These are phyloP conservation scores for Verticillium dahliae DNA, from an alignment of 2,329 filamentous ascomycete genomes.

Conservation along the genomic window DNA sequence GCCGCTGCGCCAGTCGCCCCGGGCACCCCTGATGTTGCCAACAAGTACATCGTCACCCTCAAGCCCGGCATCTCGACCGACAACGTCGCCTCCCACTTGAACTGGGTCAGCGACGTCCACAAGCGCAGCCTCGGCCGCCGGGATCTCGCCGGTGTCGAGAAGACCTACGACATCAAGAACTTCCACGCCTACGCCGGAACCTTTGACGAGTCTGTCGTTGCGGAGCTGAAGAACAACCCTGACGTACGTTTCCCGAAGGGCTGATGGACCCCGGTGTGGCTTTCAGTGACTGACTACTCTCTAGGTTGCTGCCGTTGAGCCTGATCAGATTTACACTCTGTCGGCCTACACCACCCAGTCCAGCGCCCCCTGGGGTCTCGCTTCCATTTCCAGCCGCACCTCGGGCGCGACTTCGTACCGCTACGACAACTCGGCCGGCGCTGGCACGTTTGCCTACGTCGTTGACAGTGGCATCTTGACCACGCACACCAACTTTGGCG, in stretches of 20 bases:
- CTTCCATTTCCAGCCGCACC: slow-evolving; percentile 28
- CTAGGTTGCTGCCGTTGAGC: slow-evolving; percentile 5
- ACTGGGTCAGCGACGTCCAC: slow-evolving; percentile 23
- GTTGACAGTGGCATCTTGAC: slow-evolving; percentile 32
- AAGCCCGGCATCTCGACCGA: slow-evolving; percentile 24
- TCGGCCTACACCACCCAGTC: slow-evolving; percentile 20
- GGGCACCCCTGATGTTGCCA: background rate
- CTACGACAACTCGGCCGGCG: slow-evolving; percentile 26
- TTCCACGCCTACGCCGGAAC: slow-evolving; percentile 34
- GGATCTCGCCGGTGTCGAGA: slow-evolving; percentile 20
- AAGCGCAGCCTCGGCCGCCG: slow-evolving; percentile 24
- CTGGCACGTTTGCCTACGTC: slow-evolving; percentile 30
- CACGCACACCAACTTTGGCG: slow-evolving; percentile 22
- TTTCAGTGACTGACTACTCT: background rate
- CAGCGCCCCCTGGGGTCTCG: slow-evolving; percentile 35
- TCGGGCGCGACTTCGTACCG: slow-evolving; percentile 17
- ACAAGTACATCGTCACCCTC: slow-evolving; percentile 39
- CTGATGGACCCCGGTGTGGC: background rate
- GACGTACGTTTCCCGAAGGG: slow-evolving; percentile 24
- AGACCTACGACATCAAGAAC: slow-evolving; percentile 17
- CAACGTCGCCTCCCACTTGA: slow-evolving; percentile 20
- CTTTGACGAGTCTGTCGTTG: slow-evolving; percentile 32
- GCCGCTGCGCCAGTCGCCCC: background rate
- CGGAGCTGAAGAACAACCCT: slow-evolving; percentile 28
- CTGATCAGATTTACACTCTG: slow-evolving; percentile 5